These are phyloP conservation scores for Neocallimastix lanati DNA, from an alignment of 192 early-diverging fungal species.

Conservation along the genomic window DNA sequence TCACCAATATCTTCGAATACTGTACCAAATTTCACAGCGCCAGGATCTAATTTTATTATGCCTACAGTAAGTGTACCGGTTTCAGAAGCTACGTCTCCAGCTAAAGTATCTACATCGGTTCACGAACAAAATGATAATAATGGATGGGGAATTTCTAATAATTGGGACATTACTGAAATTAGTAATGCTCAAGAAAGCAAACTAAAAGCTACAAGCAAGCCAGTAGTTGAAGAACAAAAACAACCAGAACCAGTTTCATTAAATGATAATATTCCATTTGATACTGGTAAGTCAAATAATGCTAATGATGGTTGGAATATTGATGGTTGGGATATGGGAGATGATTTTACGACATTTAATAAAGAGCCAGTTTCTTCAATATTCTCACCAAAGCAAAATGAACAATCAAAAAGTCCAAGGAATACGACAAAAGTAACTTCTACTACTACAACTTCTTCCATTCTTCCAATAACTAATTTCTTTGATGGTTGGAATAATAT, in stretches of 20 bases:
- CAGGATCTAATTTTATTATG: neutral
- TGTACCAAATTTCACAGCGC: neutral
- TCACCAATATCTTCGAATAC: too few relatives aligned
- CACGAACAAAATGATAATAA: neutral
- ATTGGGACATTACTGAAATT: neutral
- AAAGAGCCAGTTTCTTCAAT: neutral
- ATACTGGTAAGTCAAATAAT: neutral
- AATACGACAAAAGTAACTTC: neutral
- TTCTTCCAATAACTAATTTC: too few relatives aligned
- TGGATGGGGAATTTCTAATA: neutral
- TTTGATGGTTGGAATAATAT: neutral
- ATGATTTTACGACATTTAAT: neutral
- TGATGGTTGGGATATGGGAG: neutral
- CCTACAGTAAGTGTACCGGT: neutral
- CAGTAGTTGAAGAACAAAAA: neutral
- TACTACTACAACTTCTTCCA: neutral
- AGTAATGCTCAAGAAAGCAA: neutral
- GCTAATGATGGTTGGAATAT: neutral
- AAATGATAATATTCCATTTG: neutral
- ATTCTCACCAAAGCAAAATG: neutral
- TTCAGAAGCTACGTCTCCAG: too few relatives aligned
- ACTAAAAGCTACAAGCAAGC: neutral
- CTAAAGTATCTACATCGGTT: neutral
- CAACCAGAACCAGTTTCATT: neutral
- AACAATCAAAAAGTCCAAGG: neutral